Base-by-base conservation (phyloP, 2,329 filamentous ascomycete species). In the Aspergillus melleus region DNA sequence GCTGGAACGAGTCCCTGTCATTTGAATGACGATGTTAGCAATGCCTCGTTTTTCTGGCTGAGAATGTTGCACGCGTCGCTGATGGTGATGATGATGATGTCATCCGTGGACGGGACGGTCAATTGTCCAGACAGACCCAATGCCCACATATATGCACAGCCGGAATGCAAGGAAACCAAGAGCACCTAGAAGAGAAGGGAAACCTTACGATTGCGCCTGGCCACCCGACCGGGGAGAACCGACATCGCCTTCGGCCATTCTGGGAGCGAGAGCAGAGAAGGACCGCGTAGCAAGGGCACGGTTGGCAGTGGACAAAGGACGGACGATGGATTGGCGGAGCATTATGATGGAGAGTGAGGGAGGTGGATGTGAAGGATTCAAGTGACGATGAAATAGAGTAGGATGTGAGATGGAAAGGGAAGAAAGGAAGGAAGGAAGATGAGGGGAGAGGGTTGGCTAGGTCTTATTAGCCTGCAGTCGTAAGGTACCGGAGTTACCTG, bases 1-100 rank as follows among this genome's bases (percentile, higher is more conserved):
- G 90, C 81, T 89, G 91, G 86, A 97, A 99, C 59, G 91, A 87
- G 75, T 99, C 94, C 70, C 94, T 96, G 67, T 14, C 16, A 26
- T 46, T 16, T 11, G 47, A 69, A 51, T 44, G 10, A 32, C 42
- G 12, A 30, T 9, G 42, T 64, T 55, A 66, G 62, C 49, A 19
- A n/a, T 30, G 32, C 14, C 26, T 30, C 32, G 11, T 36, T 36
- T 14, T 16, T 12, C 44, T 44, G 22, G 36, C 30, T 49, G 16
- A 16, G 39, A 29, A 22, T 36, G n/a, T 6, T 42, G 49, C 22
- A 30, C 26, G 4, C 49, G 47, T 51, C 39, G 55, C 19, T 49
- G 59, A 54, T 29, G 26, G 26, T 29, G 26, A 29, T 29, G 26
- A 29, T 29, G 26, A 29, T 52, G 55, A 67, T 70, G 66, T 66